phyloP scores from a whole-genome alignment of 305 asterid species.

The Solanum hybrid region DNA sequence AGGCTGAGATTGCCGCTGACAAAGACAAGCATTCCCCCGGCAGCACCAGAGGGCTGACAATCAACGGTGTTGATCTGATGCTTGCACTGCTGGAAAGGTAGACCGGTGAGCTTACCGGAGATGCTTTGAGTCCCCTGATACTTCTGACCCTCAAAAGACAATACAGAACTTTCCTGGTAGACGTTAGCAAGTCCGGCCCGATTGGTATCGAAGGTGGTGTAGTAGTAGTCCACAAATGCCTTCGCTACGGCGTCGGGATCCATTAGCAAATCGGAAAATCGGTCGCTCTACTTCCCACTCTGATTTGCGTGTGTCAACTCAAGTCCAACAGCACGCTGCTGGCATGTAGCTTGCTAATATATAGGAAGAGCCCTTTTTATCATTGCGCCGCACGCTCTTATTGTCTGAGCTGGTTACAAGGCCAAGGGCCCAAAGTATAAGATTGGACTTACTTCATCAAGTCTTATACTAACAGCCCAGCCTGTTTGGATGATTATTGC shows the following conservation, averaged over 20 bases:
- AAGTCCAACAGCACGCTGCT: neutral
- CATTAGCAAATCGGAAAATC: conserved; percentile 17
- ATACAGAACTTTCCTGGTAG: conserved; percentile 52
- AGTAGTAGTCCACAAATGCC: conserved; percentile 69
- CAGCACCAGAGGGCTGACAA: conserved; percentile 29
- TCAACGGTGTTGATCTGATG: conserved; percentile 47
- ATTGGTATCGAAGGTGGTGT: conserved; percentile 53
- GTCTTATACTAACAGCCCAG: neutral
- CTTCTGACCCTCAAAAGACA: conserved; percentile 60
- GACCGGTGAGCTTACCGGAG: conserved; percentile 34
- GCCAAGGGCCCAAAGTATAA: neutral
- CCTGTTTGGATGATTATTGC: neutral
- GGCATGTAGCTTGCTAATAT: neutral
- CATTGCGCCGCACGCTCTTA: neutral
- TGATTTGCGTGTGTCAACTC: neutral
- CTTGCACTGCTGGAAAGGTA: conserved; percentile 68
- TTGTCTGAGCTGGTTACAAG: neutral
- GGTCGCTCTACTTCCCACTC: neutral
- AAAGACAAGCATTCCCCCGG: conserved; percentile 35
- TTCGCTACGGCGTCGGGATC: conserved; percentile 59
- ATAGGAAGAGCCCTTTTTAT: neutral
- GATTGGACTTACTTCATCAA: neutral
- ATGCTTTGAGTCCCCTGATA: conserved; percentile 42
- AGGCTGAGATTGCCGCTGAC: conserved; percentile 44
- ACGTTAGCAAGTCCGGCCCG: conserved; percentile 46